Percentiles rank a stretch among this genome's conserved stretches.
These are phyloP conservation scores for Globisporangium viniferum DNA, from an alignment of 352 stramenopile genomes.

Conservation along the genomic window DNA sequence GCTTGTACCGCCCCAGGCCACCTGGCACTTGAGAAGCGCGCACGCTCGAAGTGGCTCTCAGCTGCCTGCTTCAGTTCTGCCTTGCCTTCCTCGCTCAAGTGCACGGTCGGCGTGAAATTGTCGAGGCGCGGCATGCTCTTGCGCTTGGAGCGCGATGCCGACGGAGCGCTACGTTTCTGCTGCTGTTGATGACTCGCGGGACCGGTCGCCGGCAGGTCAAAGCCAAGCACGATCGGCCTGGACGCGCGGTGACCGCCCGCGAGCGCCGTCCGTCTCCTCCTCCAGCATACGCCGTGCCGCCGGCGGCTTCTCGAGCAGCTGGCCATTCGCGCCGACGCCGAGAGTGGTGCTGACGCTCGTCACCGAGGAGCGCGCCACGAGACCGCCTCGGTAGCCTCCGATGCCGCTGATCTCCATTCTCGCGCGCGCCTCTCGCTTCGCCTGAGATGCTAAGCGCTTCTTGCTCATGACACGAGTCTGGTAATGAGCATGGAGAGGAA, in stretches of 20 bases:
- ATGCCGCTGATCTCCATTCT: conserved; percentile 18
- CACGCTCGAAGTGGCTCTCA: conserved; percentile 33
- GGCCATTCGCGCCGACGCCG: background rate
- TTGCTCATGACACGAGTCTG: background rate
- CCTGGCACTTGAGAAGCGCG: conserved; percentile 39
- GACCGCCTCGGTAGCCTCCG: conserved; percentile 7
- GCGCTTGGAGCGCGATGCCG: conserved; percentile 1
- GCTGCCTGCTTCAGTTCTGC: conserved; percentile 15
- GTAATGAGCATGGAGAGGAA: background rate
- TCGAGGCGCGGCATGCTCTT: conserved; percentile 6
- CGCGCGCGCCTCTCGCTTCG: no score
- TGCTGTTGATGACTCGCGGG: background rate
- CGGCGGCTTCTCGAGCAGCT: background rate
- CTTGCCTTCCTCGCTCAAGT: conserved; percentile 7
- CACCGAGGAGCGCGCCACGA: background rate
- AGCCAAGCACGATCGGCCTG: conserved; percentile 12
- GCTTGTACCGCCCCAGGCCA: conserved; percentile 52
- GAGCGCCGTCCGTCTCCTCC: no score
- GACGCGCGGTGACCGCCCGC: conserved; percentile 11
- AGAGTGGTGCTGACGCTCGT: background rate
- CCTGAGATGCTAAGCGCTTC: background rate
- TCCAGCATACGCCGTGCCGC: background rate
- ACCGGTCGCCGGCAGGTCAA: conserved; percentile 10
- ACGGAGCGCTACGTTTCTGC: background rate
- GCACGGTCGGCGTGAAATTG: conserved; percentile 9